phyloP scores from a whole-genome alignment of 345 rosid genomes.

The Microcos paniculata region DNA sequence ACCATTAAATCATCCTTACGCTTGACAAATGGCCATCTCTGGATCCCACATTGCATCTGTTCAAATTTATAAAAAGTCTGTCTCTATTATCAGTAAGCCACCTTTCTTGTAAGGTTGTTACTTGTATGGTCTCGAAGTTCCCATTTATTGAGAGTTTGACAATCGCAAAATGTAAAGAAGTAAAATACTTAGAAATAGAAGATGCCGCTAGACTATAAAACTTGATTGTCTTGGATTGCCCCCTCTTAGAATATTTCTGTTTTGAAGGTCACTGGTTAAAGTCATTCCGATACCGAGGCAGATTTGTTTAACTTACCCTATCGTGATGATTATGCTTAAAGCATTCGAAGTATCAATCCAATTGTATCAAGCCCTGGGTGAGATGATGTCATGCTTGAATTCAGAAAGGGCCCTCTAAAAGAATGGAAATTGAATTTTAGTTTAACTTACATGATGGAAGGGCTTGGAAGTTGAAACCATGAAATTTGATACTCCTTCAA shows the following conservation, averaged over 20 bases:
- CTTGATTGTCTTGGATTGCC: slow-evolving; percentile 3
- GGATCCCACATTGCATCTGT: neutral
- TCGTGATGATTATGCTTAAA: too few relatives aligned
- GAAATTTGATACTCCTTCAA: too few relatives aligned
- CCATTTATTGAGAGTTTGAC: slow-evolving; percentile 6
- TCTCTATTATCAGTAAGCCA: neutral
- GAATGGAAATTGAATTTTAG: too few relatives aligned
- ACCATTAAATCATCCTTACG: neutral
- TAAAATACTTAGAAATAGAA: neutral
- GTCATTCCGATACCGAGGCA: neutral
- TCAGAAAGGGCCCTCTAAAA: neutral
- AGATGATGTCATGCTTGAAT: neutral
- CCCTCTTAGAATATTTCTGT: neutral
- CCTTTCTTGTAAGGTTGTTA: neutral
- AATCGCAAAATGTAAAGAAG: neutral
- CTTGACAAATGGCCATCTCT: neutral
- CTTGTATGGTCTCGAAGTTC: neutral
- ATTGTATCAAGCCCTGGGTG: too few relatives aligned
- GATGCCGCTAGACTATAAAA: neutral
- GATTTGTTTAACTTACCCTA: neutral
- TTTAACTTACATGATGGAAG: too few relatives aligned
- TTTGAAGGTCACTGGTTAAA: neutral
- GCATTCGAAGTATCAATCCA: too few relatives aligned
- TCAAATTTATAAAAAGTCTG: neutral
- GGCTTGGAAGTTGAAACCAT: too few relatives aligned